Percentiles rank a stretch among this genome's conserved stretches.
Evolutionary conservation across 2,329 filamentous ascomycete genomes (phyloP).

Genomic region (Cercospora nicotianae): DNA sequence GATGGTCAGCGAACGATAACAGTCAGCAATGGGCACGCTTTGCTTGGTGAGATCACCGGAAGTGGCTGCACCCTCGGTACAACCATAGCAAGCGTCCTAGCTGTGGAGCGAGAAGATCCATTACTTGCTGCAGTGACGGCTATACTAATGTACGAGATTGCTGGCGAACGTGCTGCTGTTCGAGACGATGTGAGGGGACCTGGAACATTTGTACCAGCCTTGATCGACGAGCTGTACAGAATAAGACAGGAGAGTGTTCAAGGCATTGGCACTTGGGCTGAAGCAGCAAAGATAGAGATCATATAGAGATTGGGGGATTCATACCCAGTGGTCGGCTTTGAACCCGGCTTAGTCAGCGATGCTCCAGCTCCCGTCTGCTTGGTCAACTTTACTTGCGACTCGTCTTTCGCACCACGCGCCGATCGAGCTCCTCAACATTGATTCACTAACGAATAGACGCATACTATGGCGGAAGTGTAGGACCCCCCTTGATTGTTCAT

Average conservation of each 20-base stretch:
- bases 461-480: conserved; percentile 7
- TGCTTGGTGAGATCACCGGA: conserved; percentile 70
- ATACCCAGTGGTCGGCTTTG: not conserved
- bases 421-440: not conserved
- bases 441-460: not conserved
- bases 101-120: conserved; percentile 62
- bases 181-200: conserved; percentile 70
- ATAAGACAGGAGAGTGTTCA: conserved; percentile 51
- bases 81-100: conserved; percentile 72
- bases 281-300: conserved; percentile 51
- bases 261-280: conserved; percentile 55
- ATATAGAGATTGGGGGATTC: conserved; percentile 30
- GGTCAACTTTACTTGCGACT: conserved; percentile 4
- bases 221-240: conserved; percentile 69
- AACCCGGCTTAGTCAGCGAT: not conserved
- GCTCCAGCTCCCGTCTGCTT: not conserved
- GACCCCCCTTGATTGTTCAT: not conserved
- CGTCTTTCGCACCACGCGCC: not conserved
- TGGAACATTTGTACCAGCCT: conserved; percentile 81
- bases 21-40: conserved; percentile 73
- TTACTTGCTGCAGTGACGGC: conserved; percentile 73
- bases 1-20: conserved; percentile 69
- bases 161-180: conserved; percentile 65
- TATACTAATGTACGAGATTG: conserved; percentile 74
- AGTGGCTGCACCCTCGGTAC: conserved; percentile 82